These are phyloP conservation scores for Plasmodium yoelii DNA, from an alignment of 169 alveolate species.

Conservation along the genomic window DNA sequence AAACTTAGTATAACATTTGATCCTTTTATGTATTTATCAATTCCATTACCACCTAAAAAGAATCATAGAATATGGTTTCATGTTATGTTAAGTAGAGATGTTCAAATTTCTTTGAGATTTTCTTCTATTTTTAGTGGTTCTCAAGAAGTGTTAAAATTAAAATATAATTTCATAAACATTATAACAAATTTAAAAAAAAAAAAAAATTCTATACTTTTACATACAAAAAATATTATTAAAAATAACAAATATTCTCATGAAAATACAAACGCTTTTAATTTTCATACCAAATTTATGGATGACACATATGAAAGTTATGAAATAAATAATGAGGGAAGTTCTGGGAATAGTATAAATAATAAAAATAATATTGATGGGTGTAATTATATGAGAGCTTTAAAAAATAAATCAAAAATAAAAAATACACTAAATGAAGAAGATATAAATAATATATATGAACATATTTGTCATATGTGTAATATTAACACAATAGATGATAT, in stretches of 20 bases:
- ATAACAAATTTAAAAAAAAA: conserved; percentile 44
- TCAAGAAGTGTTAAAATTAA: conserved; percentile 59
- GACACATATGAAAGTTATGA: conserved; percentile 32
- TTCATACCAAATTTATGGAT: conserved; percentile 39
- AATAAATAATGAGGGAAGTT: background rate
- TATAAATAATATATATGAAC: conserved; percentile 23
- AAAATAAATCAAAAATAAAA: conserved; percentile 22
- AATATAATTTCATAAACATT: conserved; percentile 16
- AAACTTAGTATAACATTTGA: conserved; percentile 90
- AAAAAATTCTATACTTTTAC: conserved; percentile 30
- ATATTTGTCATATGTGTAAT: conserved; percentile 59
- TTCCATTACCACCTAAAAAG: conserved; percentile 88
- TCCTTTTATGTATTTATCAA: conserved; percentile 91
- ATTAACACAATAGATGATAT: conserved; percentile 28
- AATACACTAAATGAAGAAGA: conserved; percentile 32
- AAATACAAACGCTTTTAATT: conserved; percentile 43
- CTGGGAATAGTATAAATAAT: background rate
- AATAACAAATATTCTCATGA: conserved; percentile 38
- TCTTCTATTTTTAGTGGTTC: conserved; percentile 61
- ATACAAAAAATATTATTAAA: conserved; percentile 39
- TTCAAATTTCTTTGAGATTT: conserved; percentile 37
- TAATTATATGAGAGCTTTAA: conserved; percentile 43
- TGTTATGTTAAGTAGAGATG: conserved; percentile 38
- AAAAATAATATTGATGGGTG: conserved; percentile 4
- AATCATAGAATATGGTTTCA: conserved; percentile 68